These are phyloP conservation scores for Rubroshorea leprosula DNA, from an alignment of 345 rosid species.

Conservation along the genomic window DNA sequence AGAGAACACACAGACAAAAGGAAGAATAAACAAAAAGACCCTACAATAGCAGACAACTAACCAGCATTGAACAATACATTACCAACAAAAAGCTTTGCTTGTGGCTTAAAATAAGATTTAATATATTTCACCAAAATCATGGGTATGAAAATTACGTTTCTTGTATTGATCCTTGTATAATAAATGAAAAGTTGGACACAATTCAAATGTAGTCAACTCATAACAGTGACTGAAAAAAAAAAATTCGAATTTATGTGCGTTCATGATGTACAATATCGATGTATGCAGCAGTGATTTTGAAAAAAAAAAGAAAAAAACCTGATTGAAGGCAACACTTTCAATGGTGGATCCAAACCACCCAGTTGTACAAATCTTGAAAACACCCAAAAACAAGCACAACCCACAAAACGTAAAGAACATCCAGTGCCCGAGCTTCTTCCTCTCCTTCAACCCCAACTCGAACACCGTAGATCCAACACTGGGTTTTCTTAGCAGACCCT, in stretches of 20 bases:
- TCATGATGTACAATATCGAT: background rate
- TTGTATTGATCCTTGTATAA: background rate
- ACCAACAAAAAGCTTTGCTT: background rate
- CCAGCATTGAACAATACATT: too few relatives aligned
- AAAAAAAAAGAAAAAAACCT: slow-evolving; percentile 30
- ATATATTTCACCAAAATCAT: background rate
- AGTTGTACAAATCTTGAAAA: slow-evolving; percentile 73
- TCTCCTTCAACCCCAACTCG: slow-evolving; percentile 60
- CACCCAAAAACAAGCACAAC: slow-evolving; percentile 75
- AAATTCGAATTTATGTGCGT: too few relatives aligned
- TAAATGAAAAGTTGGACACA: slow-evolving; percentile 1
- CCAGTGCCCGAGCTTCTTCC: slow-evolving; percentile 79
- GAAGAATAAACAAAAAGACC: background rate
- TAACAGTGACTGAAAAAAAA: background rate
- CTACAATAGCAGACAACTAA: too few relatives aligned
- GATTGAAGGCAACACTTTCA: slow-evolving; percentile 44
- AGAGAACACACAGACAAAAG: background rate
- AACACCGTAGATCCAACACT: slow-evolving; percentile 47
- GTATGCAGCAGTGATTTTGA: background rate
- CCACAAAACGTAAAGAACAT: slow-evolving; percentile 81
- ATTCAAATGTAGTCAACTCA: background rate
- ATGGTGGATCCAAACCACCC: slow-evolving; percentile 91
- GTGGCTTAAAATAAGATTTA: background rate
- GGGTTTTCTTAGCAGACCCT: slow-evolving; percentile 39
- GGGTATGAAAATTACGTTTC: background rate